Conservation (phyloP, 495 filamentous ascomycete species). For the Xeromyces bisporus region DNA sequence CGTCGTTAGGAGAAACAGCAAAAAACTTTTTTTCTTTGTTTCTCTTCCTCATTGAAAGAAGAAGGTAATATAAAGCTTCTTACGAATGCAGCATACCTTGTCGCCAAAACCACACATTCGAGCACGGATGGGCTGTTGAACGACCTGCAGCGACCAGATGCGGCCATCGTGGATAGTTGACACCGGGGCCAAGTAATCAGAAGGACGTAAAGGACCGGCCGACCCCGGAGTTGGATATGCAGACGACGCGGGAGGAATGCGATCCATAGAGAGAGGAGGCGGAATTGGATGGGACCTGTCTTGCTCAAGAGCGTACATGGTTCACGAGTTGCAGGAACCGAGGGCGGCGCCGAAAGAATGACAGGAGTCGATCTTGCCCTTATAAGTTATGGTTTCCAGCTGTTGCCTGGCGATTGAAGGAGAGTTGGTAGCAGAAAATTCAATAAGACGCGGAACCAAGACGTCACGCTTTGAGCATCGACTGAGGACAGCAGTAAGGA, state of each 20-base stretch:
- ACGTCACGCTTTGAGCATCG: slow-evolving; percentile 21
- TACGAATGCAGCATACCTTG: slow-evolving; percentile 50
- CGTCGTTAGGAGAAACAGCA: slow-evolving; percentile 3
- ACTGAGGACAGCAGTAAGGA: slow-evolving; percentile 7
- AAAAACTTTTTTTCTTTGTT: no score
- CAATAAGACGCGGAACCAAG: slow-evolving; percentile 12
- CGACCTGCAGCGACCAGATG: slow-evolving; percentile 55
- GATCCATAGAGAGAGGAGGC: slow-evolving; percentile 32
- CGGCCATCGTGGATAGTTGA: slow-evolving; percentile 29
- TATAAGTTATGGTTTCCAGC: slow-evolving; percentile 2
- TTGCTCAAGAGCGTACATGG: slow-evolving; percentile 29
- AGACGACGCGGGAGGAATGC: slow-evolving; percentile 25
- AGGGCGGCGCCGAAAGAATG: slow-evolving; percentile 7
- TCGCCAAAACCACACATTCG: slow-evolving; percentile 99
- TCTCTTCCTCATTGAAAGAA: no score
- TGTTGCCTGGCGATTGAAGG: neutral
- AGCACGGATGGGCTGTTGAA: slow-evolving; percentile 84
- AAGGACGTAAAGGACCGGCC: slow-evolving; percentile 14
- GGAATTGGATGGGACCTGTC: slow-evolving; percentile 26
- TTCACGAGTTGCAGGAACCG: slow-evolving; percentile 14
- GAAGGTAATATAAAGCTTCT: no score
- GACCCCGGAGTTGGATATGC: slow-evolving; percentile 26
- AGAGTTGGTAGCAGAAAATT: no score
- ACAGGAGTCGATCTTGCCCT: slow-evolving; percentile 5
- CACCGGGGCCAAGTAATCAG: slow-evolving; percentile 23